Base-by-base conservation (phyloP, 2,329 filamentous ascomycete species). In the Pezicula radicicola region DNA sequence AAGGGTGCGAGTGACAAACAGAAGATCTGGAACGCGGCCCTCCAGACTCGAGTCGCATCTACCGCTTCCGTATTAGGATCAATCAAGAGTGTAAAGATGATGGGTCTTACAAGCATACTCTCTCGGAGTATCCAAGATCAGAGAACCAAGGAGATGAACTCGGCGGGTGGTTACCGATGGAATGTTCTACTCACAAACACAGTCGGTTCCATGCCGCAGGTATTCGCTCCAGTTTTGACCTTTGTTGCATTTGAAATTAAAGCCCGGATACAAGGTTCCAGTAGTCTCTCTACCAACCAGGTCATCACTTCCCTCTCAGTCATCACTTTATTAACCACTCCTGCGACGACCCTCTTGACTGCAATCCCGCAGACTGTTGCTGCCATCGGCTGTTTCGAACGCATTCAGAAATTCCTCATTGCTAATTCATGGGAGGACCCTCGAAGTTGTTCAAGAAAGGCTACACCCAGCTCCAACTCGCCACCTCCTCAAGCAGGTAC, bases 81-180 rank as follows among this genome's bases (percentile, higher is more conserved):
- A 16, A 72, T 75, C 51, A 74, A 72, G 47, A 65, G 68, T 1
- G 60, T 75, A 54, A 74, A 74, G 45, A 72, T 75, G 66, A 68
- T 68, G 54, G 72, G 72, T 0, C 55, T 73, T 6, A 63, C 61
- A 1, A 62, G 65, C 30, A 66, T 60, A 19, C 58, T 72, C 25
- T 54, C 59, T 10, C 28, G 52, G 1, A 54, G 59, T 13, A 46
- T 74, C 1, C 69, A 70, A 12, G 21, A 12, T 9, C 33, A 40
- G 15, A 21, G 46, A 15, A 40, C n/a, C 7, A 37, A 41, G 19
- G 46, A 48, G 36, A 19, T 48, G 9, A 16, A 40, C 4, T 21
- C 15, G 15, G 18, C 35, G 27, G 64, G 66, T 81, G 6, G 68
- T 15, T 48, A n/a, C 16, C 15, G 36, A 13, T 46, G 21, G 13